phyloP scores from a whole-genome alignment of 2,329 filamentous ascomycete genomes.

The Cytospora piceae region DNA sequence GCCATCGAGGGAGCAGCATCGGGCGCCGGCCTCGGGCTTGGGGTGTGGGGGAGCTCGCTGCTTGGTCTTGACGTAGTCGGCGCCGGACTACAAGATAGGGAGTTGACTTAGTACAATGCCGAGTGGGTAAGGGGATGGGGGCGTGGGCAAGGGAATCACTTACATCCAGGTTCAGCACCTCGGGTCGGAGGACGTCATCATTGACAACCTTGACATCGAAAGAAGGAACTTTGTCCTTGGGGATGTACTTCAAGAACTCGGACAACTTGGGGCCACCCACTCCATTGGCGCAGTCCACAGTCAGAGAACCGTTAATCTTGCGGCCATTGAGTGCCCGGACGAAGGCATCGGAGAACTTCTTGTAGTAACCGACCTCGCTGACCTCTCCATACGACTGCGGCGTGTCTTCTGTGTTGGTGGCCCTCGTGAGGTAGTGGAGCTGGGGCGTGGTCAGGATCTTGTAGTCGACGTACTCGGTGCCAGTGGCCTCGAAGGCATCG shows the following conservation, averaged over 20 bases:
- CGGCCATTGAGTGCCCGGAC: slow-evolving; percentile 78
- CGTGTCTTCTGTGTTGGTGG: slow-evolving; percentile 89
- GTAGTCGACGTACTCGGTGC: slow-evolving; percentile 77
- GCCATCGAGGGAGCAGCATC: slow-evolving; percentile 90
- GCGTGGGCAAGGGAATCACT: slow-evolving; percentile 36
- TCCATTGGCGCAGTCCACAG: slow-evolving; percentile 94
- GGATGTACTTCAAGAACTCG: slow-evolving; percentile 83
- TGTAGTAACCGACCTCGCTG: slow-evolving; percentile 91
- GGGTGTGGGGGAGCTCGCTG: slow-evolving; percentile 86
- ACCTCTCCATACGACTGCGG: slow-evolving; percentile 85
- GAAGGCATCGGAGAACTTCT: slow-evolving; percentile 87
- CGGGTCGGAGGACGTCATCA: slow-evolving; percentile 88
- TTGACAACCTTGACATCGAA: slow-evolving; percentile 88
- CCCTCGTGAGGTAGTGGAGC: slow-evolving; percentile 93
- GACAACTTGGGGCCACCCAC: slow-evolving; percentile 90
- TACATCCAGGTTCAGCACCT: slow-evolving; percentile 86
- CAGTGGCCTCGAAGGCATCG: slow-evolving; percentile 77
- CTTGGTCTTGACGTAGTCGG: slow-evolving; percentile 96
- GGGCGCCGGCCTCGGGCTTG: slow-evolving; percentile 73
- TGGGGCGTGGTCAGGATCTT: slow-evolving; percentile 96
- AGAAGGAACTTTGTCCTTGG: slow-evolving; percentile 66
- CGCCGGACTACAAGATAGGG: slow-evolving; percentile 69
- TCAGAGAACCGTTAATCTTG: slow-evolving; percentile 73
- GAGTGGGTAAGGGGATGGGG: background rate
- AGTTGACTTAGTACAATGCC: slow-evolving; percentile 26